Percentiles rank a stretch among this genome's conserved stretches.
Evolutionary conservation across 2,329 filamentous ascomycete genomes (phyloP).

Genomic region (Hymenoscyphus fructigenus): DNA sequence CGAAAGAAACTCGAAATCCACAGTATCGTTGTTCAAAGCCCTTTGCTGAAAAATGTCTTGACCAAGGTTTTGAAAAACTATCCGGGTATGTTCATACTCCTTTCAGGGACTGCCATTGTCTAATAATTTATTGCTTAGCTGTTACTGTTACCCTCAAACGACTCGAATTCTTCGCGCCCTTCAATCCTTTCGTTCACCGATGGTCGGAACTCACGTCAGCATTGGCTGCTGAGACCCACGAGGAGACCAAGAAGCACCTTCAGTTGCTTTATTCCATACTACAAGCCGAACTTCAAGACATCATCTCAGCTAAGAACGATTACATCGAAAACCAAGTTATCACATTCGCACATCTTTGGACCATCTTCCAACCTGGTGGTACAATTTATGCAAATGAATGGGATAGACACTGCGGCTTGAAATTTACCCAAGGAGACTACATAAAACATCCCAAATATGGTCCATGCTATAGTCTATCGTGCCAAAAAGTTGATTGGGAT

Average conservation of each 20-base stretch:
- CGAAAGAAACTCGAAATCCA: constrained; percentile 52
- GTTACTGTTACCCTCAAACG: constrained; percentile 59
- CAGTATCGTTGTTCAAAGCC: constrained; percentile 39
- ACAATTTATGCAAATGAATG: constrained; percentile 44
- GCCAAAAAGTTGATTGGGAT: constrained; percentile 46
- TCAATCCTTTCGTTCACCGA: constrained; percentile 64
- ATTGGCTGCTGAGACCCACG: constrained; percentile 44
- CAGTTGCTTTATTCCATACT: constrained; percentile 48
- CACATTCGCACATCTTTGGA: constrained; percentile 52
- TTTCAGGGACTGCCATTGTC: not conserved
- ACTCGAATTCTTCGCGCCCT: constrained; percentile 59
- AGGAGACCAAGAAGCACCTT: constrained; percentile 47
- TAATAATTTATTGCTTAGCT: constrained; percentile 37
- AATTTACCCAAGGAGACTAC: constrained; percentile 35
- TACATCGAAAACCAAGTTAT: constrained; percentile 54
- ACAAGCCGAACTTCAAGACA: constrained; percentile 50
- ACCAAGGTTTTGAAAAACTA: constrained; percentile 35
- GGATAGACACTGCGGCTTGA: constrained; percentile 42
- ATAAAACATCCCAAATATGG: constrained; percentile 32
- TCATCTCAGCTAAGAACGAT: constrained; percentile 50
- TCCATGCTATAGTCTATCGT: constrained; percentile 25
- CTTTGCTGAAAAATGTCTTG: constrained; percentile 35
- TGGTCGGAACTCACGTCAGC: constrained; percentile 52
- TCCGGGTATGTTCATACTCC: constrained; percentile 19
- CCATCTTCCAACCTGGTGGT: constrained; percentile 51